Evolutionary conservation across 768 basidiomycete species (phyloP), one percentile per base, ranked within the genome.

Genomic region (Udeniomyces megalosporus): DNA sequence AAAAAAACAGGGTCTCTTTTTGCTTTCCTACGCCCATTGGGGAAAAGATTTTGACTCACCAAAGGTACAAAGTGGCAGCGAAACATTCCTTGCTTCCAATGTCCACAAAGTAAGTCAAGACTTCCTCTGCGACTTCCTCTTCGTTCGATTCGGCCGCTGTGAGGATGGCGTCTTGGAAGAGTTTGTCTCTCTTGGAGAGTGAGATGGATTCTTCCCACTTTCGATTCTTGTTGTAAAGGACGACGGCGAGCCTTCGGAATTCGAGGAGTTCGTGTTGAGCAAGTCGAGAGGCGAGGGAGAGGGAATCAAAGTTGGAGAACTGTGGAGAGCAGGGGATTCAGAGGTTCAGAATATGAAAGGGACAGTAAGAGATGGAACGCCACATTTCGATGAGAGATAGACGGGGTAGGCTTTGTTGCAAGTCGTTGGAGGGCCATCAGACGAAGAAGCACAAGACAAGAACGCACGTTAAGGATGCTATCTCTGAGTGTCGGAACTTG

Each of bases 1-100:
- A 26, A 4, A n/a, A 20, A 26, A 53, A 29, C 22, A 7, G n/a
- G 26, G 52, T 29, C 26, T 8, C 7, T 4, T n/a, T 7, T 29
- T 29, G 28, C 97, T 26, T 97, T 81, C 66, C 85, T n/a, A n/a
- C n/a, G n/a, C n/a, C n/a, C n/a, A n/a, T n/a, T n/a, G n/a, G n/a
- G n/a, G n/a, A n/a, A n/a, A 15, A 22, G 34, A 14, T 17, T n/a
- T 10, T 17, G 14, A 64, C 62, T 63, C 51, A 64, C 62, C 65
- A 56, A n/a, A 66, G 58, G 63, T 45, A 65, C 20, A 65, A 52
- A 0, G 63, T 65, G 12, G 68, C 88, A 0, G 89, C 85, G 74
- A 93, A 99, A 74, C 90, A 93, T 72, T 99, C 95, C 76, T 91
- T 92, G 80, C 93, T 93, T 35, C 95, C 95, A 67, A 99, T 96